These are phyloP conservation scores for Physaria fendleri DNA, from an alignment of 345 rosid genomes.

Conservation along the genomic window DNA sequence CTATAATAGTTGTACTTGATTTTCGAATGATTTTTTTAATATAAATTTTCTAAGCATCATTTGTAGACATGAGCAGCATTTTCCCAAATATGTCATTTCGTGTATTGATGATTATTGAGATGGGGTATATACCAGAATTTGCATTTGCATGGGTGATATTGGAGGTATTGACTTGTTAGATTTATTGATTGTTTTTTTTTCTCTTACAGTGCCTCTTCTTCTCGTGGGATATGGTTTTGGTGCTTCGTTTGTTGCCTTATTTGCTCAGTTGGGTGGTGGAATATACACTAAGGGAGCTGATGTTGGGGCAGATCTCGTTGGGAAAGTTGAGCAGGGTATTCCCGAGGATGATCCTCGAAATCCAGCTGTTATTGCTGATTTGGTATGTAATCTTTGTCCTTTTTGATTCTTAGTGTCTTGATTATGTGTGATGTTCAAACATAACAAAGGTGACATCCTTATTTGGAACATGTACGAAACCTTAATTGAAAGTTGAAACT, in stretches of 20 bases:
- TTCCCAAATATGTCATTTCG: neutral
- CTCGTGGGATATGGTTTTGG: conserved; percentile 99
- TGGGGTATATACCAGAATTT: neutral
- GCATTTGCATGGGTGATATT: neutral
- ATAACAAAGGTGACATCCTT: neutral
- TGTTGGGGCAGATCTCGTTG: conserved; percentile 99
- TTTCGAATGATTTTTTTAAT: neutral
- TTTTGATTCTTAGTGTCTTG: neutral
- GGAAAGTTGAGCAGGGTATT: conserved; percentile 99
- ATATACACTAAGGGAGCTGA: conserved; percentile 99
- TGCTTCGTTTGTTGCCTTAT: conserved; percentile 97
- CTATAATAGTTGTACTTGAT: neutral
- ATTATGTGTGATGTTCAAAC: neutral
- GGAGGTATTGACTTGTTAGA: conserved; percentile 15
- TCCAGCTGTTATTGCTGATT: conserved; percentile 98
- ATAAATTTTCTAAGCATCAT: neutral
- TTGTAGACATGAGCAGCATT: neutral
- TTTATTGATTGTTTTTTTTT: conserved; percentile 20
- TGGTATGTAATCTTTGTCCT: conserved; percentile 48
- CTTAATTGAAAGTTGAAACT: neutral
- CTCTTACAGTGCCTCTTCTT: conserved; percentile 85
- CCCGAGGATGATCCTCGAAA: conserved; percentile 99
- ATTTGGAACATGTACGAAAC: neutral
- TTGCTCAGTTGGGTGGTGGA: conserved; percentile 99
- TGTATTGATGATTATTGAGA: neutral